Base-by-base conservation (phyloP, 306 rosid species). In the Begonia loranthoides region DNA sequence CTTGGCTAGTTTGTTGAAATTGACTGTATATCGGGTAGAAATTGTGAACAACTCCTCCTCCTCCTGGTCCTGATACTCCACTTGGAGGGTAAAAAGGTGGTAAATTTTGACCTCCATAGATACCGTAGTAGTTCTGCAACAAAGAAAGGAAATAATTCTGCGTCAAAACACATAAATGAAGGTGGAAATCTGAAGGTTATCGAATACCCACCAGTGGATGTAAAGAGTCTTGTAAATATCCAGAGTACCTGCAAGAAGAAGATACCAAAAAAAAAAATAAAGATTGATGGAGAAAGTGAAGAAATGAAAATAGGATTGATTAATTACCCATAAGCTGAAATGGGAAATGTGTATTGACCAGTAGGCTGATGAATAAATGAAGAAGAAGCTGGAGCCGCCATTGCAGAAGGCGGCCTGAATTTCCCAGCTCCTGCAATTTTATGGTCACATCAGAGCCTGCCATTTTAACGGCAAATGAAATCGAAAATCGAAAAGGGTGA, bases 81-180 rank as follows among this genome's bases (percentile, higher is more conserved):
- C 65, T 21, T 0, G 83, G 44, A 36, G 85, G 50, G 56, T 76
- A 74, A 62, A 84, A 81, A 19, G 93, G 94, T 50, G 90, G 66
- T 60, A 72, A 68, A 15, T 82, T 95, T 59, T 85, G 95, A 57
- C 83, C 81, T 33, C 97, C 94, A 74, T 85, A 89, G n/a, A 79
- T 72, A 73, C 76, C 51, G 45, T 82, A 82, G 60, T 85, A 85
- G 54, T 57, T 78, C 97, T 89, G 81, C 56, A 43, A 61, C 41
- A n/a, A 60, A 2, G 22, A 28, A n/a, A n/a, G n/a, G n/a, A n/a
- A n/a, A n/a, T n/a, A n/a, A n/a, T n/a, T n/a, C n/a, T n/a, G n/a
- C n/a, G n/a, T n/a, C n/a, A n/a, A n/a, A n/a, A n/a, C n/a, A n/a
- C n/a, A n/a, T n/a, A n/a, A n/a, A n/a, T n/a, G n/a, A n/a, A n/a